Evolutionary conservation across 805 yeast genomes (phyloP), one percentile per base, ranked within the genome.

Genomic region (Wickerhamiella slavikovae): DNA sequence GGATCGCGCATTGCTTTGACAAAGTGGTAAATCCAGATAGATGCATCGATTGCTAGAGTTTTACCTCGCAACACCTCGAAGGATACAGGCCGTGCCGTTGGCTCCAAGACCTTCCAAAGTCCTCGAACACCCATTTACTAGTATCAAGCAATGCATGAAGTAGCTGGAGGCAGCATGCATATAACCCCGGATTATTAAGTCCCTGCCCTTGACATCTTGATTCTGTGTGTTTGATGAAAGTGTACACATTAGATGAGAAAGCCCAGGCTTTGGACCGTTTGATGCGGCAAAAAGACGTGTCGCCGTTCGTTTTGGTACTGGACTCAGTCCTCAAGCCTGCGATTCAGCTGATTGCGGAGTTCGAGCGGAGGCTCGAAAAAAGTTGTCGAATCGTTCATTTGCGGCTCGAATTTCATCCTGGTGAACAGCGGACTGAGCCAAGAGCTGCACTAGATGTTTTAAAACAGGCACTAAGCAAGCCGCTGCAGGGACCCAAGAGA

Each of bases 1-100:
- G 66, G 54, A 47, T 82, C 93, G 40, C 96, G 63, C 15, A 89
- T 91, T 1, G 96, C 96, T 48, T 85, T 89, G 38, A 89, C 57
- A 45, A 89, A 89, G 49, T 89, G 99, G 47, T 89, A 89, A 31
- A 89, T 76, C 99, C 99, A 89, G 38, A 89, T 89, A 2, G 96
- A 85, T 1, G 98, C 99, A 58, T 89, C 99, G 5, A 89, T 85
- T 0, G 98, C 98, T 42, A 89, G 57, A 30, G 64, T 59, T 46
- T 73, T 75, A 34, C 82, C 70, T 15, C 76, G 65, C 21, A 89
- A 60, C 0, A 91, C 71, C 48, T 85, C 96, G 17, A 89, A 60
- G 31, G 85, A 62, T 2, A 89, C 93, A 0, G 99, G 94, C 29
- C 76, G 60, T 0, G 96, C 89, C 0, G 85, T 67, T 0, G 94